Percentiles rank a stretch among this genome's conserved stretches.
phyloP scores from a whole-genome alignment of 1,284 basidiomycete species.

The Melampsora americana region DNA sequence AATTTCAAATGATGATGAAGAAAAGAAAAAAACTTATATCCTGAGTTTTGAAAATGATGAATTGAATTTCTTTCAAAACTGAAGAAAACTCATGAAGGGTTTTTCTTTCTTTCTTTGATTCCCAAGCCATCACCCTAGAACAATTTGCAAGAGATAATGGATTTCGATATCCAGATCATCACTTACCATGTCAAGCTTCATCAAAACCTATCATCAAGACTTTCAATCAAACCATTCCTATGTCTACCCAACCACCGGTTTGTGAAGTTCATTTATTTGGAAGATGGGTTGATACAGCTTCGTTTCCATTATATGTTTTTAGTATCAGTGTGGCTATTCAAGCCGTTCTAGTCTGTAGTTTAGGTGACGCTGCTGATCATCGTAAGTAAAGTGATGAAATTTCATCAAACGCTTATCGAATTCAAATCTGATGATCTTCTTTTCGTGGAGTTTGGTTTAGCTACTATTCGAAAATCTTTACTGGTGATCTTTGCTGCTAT shows the following conservation, averaged over 20 bases:
- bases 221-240: neutral
- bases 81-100: too few relatives aligned
- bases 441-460: constrained; percentile 55
- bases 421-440: neutral
- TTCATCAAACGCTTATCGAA: constrained; percentile 13
- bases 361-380: constrained; percentile 80
- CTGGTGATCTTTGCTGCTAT: constrained; percentile 69
- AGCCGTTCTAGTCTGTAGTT: constrained; percentile 81
- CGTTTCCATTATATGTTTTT: constrained; percentile 66
- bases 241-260: neutral
- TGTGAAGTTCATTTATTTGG: constrained; percentile 33
- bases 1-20: too few relatives aligned
- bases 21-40: neutral
- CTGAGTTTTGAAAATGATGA: neutral
- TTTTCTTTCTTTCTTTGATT: too few relatives aligned
- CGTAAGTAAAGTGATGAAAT: constrained; percentile 57
- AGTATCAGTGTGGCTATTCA: constrained; percentile 79
- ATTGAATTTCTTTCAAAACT: too few relatives aligned
- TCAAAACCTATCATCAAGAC: neutral
- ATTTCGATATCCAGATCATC: constrained; percentile 65
- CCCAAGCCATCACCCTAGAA: constrained; percentile 70
- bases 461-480: constrained; percentile 70
- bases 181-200: constrained; percentile 57
- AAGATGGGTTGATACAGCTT: constrained; percentile 31
- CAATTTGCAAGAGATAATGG: constrained; percentile 80